A percentile compares a stretch with the other conserved stretches of the same genome.
phyloP scores from a whole-genome alignment of 805 yeast genomes.

The Saccharomycopsis oosterbeekiorum region DNA sequence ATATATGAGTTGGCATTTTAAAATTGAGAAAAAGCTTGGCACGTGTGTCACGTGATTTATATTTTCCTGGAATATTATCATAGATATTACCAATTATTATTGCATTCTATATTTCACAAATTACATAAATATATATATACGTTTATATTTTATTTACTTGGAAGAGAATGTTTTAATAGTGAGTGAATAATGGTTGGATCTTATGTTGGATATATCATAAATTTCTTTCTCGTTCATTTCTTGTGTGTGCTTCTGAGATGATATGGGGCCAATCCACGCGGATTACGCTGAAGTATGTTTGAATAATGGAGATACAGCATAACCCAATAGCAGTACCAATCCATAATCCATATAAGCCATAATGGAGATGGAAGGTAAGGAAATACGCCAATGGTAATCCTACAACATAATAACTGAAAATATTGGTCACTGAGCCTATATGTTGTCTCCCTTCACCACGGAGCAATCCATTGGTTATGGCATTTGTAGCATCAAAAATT shows the following conservation, averaged over 20 bases:
- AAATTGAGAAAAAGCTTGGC: not conserved
- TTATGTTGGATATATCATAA: not conserved
- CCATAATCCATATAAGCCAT: constrained; percentile 56
- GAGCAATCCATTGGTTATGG: constrained; percentile 65
- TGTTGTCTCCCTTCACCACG: constrained; percentile 72
- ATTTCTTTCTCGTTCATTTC: constrained; percentile 12
- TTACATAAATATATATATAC: too few relatives aligned
- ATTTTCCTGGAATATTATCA: not conserved
- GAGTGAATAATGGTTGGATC: not conserved
- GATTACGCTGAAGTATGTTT: constrained; percentile 21
- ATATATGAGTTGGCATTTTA: not conserved
- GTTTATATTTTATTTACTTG: not conserved
- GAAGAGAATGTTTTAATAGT: not conserved
- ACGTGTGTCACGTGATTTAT: not conserved
- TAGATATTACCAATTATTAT: not conserved
- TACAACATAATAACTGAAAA: constrained; percentile 47
- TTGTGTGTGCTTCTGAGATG: constrained; percentile 7
- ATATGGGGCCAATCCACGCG: constrained; percentile 13
- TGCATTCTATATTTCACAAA: not conserved
- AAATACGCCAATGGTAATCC: constrained; percentile 54
- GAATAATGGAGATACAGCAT: constrained; percentile 37
- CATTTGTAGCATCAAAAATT: constrained; percentile 57
- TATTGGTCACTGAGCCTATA: constrained; percentile 49
- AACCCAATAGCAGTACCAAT: constrained; percentile 47
- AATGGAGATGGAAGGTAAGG: constrained; percentile 40